These are phyloP conservation scores for Aaosphaeria pasadenensis DNA, from an alignment of 2,329 filamentous ascomycete species.

Conservation along the genomic window DNA sequence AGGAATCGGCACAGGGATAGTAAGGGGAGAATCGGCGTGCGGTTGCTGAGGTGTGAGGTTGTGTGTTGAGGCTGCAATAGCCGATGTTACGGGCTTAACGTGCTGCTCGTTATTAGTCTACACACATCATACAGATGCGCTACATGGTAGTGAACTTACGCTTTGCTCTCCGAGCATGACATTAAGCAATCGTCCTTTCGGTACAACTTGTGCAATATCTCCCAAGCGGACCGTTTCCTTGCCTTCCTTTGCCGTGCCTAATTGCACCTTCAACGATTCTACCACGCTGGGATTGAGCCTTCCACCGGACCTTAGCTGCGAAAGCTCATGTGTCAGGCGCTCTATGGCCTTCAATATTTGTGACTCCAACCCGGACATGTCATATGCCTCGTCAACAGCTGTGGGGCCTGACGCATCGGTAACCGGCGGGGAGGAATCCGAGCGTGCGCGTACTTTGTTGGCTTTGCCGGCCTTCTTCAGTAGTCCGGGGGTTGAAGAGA, in stretches of 20 bases:
- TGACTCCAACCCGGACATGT: slow-evolving; percentile 57
- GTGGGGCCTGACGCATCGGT: slow-evolving; percentile 22
- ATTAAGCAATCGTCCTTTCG: slow-evolving; percentile 60
- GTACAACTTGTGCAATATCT: slow-evolving; percentile 66
- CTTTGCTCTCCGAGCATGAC: slow-evolving; percentile 64
- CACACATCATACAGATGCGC: background rate
- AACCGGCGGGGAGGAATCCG: slow-evolving; percentile 32
- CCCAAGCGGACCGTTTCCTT: slow-evolving; percentile 55
- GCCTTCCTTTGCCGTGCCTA: slow-evolving; percentile 44
- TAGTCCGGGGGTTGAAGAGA: slow-evolving; percentile 42
- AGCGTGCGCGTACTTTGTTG: slow-evolving; percentile 36
- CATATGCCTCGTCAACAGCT: slow-evolving; percentile 54
- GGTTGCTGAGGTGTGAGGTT: slow-evolving; percentile 51
- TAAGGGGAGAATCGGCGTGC: slow-evolving; percentile 48
- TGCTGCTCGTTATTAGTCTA: slow-evolving; percentile 39
- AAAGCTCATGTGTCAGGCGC: slow-evolving; percentile 59
- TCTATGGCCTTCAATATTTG: slow-evolving; percentile 55
- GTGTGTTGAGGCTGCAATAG: slow-evolving; percentile 52
- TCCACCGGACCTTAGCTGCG: slow-evolving; percentile 61
- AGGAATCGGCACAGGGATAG: slow-evolving; percentile 54
- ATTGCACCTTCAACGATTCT: slow-evolving; percentile 59
- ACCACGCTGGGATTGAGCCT: slow-evolving; percentile 61
- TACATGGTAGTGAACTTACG: slow-evolving; percentile 37
- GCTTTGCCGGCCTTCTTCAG: slow-evolving; percentile 56
- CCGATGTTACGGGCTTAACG: slow-evolving; percentile 51